Evolutionary conservation across 495 filamentous ascomycete genomes (phyloP).

Genomic region (Aspergillus kassunensis): DNA sequence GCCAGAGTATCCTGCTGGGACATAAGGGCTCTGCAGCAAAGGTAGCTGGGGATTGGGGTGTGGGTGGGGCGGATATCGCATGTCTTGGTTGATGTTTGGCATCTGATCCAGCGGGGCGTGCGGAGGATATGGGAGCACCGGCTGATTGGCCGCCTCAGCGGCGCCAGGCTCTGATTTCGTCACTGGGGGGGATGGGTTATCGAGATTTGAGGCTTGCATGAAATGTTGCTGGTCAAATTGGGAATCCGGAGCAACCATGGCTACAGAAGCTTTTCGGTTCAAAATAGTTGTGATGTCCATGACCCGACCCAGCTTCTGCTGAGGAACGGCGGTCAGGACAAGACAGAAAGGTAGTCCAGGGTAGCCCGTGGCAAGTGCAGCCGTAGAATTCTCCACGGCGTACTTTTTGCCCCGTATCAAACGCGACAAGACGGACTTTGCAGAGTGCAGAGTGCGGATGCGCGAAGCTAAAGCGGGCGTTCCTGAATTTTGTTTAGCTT

Average conservation of each 20-base stretch:
- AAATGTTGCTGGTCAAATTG: slow-evolving; percentile 54
- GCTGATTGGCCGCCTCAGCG: slow-evolving; percentile 66
- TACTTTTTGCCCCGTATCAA: neutral
- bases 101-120: slow-evolving; percentile 46
- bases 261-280: slow-evolving; percentile 58
- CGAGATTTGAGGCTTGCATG: slow-evolving; percentile 40
- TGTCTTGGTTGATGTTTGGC: slow-evolving; percentile 42
- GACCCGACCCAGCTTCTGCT: slow-evolving; percentile 39
- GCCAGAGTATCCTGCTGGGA: slow-evolving; percentile 36
- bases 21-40: slow-evolving; percentile 50
- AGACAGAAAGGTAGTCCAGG: slow-evolving; percentile 16
- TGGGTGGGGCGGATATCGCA: slow-evolving; percentile 54
- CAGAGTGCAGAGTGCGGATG: neutral
- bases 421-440: neutral
- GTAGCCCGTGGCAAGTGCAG: slow-evolving; percentile 19
- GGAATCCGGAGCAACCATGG: slow-evolving; percentile 48
- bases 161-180: slow-evolving; percentile 65
- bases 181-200: slow-evolving; percentile 43
- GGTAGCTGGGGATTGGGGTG: slow-evolving; percentile 55
- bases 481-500: neutral
- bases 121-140: slow-evolving; percentile 53
- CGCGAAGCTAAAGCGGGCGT: neutral
- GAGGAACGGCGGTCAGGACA: slow-evolving; percentile 33
- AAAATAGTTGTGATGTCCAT: slow-evolving; percentile 73
- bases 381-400: slow-evolving; percentile 18